phyloP scores from a whole-genome alignment of 441 rosid genomes.

The Metrosideros polymorpha region DNA sequence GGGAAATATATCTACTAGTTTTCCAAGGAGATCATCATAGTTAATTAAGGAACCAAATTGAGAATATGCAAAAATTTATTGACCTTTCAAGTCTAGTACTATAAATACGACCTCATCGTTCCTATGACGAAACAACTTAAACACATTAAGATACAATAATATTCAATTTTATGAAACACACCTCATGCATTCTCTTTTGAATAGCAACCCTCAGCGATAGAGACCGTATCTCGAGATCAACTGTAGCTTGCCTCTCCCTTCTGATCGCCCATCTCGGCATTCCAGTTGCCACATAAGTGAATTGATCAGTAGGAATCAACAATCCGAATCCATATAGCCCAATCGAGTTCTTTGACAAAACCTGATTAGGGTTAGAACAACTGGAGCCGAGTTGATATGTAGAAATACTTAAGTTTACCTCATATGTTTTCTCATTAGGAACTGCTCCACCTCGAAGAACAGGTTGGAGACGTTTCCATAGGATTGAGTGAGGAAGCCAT shows the following conservation, averaged over 20 bases:
- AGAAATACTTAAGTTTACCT: too few relatives aligned
- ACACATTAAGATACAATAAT: background rate
- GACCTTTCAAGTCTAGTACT: background rate
- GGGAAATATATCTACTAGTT: background rate
- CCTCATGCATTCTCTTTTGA: too few relatives aligned
- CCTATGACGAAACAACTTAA: fast-evolving
- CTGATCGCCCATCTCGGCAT: too few relatives aligned
- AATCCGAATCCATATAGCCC: too few relatives aligned
- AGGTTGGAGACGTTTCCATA: background rate
- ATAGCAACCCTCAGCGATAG: fast-evolving
- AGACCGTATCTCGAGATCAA: too few relatives aligned
- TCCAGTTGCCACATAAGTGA: too few relatives aligned
- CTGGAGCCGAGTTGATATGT: too few relatives aligned
- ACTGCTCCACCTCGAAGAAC: background rate
- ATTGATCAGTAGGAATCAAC: too few relatives aligned
- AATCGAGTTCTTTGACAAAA: too few relatives aligned
- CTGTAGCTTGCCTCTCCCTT: too few relatives aligned
- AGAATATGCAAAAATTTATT: background rate
- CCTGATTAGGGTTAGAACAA: too few relatives aligned
- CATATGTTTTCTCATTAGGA: background rate
- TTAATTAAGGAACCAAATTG: background rate
- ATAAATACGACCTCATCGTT: background rate
- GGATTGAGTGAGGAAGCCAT: too few relatives aligned
- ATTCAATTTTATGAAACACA: background rate
- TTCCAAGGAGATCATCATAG: background rate